Conservation (phyloP, 192 early-diverging fungal species). For the Linnemannia zychae region DNA sequence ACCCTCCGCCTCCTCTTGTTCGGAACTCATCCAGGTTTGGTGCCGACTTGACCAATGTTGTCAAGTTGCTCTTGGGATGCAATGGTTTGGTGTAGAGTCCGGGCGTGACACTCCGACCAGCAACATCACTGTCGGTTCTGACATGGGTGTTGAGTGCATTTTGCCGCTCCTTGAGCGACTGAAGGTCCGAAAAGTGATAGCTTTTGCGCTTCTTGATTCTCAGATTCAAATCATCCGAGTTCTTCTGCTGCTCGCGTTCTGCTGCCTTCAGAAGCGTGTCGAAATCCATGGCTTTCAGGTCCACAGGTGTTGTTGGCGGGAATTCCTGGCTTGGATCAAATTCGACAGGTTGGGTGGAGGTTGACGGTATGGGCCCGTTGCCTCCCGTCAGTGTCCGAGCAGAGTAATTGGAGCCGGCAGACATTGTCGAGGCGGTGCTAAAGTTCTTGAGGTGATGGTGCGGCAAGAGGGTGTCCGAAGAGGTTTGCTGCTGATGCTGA, state of each 20-base stretch:
- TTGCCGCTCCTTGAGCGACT: conserved; percentile 8
- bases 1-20: not conserved
- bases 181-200: conserved; percentile 25
- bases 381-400: conserved; percentile 20
- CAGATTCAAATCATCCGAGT: conserved; percentile 44
- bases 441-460: conserved; percentile 23
- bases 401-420: conserved; percentile 26
- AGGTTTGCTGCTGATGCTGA: conserved; percentile 36
- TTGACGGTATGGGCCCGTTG: not conserved
- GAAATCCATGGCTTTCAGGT: conserved; percentile 52
- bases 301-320: conserved; percentile 43
- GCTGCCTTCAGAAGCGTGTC: conserved; percentile 41
- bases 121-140: conserved; percentile 9
- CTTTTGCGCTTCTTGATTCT: conserved; percentile 27
- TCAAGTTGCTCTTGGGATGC: conserved; percentile 24
- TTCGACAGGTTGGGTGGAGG: conserved; percentile 6
- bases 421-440: conserved; percentile 26
- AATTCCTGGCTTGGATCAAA: conserved; percentile 47
- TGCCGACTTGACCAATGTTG: conserved; percentile 24
- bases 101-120: not conserved
- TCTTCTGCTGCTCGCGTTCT: conserved; percentile 40
- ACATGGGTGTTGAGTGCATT: not conserved
- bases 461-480: conserved; percentile 30
- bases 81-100: conserved; percentile 2
- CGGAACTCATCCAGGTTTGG: conserved; percentile 16